Percentiles rank a stretch among this genome's conserved stretches.
Evolutionary conservation across 2,329 filamentous ascomycete species (phyloP).

Genomic region (Pestalotiopsis fici): DNA sequence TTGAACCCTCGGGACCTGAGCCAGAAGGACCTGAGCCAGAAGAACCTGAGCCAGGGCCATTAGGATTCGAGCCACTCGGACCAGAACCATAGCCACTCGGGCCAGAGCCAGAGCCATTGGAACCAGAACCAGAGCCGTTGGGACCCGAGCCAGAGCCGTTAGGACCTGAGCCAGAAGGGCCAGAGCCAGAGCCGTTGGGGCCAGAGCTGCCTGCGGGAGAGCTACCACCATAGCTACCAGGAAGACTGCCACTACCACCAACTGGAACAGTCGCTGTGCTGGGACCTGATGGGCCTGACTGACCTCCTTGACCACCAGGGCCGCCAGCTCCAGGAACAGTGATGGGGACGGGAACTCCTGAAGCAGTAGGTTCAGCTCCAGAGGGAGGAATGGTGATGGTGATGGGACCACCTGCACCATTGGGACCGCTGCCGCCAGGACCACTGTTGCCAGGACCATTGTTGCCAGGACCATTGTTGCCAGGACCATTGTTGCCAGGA

Average conservation of each 20-base stretch:
- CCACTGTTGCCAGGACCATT: background rate
- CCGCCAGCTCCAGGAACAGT: background rate
- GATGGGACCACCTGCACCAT: background rate
- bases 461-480: background rate
- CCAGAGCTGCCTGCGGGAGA: background rate
- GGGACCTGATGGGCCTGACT: background rate
- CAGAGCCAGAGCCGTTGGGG: background rate
- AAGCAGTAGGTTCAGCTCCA: background rate
- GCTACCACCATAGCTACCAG: background rate
- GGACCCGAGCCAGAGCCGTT: background rate
- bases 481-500: background rate
- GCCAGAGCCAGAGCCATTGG: background rate
- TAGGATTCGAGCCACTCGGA: background rate
- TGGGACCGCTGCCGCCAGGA: background rate
- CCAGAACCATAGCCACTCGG: background rate
- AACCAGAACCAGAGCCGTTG: conserved; percentile 5
- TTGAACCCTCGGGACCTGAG: background rate
- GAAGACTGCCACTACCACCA: background rate
- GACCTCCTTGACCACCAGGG: background rate
- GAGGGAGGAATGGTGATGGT: background rate
- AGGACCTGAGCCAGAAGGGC: background rate
- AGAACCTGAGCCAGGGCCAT: background rate
- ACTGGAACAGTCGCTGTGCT: background rate
- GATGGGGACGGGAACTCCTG: background rate
- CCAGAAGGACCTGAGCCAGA: background rate